Evolutionary conservation across 345 rosid genomes (phyloP), one percentile per base, ranked within the genome.

Genomic region (Citrus unshiu): DNA sequence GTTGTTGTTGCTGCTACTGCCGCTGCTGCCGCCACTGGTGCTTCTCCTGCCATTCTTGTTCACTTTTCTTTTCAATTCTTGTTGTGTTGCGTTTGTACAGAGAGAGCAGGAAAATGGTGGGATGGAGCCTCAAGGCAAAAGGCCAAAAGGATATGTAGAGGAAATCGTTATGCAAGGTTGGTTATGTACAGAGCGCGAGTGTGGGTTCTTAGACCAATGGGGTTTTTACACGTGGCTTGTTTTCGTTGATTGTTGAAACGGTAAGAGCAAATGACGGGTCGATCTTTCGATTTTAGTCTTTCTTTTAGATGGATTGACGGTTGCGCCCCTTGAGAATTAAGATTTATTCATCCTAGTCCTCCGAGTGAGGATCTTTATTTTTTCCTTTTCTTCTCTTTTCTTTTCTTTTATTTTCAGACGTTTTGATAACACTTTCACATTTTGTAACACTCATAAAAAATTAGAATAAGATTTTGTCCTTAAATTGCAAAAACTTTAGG

Each of bases 21-120:
- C 4, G 46, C 51, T 58, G 68, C 5, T 18, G 40, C 8, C n/a
- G 57, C 74, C 76, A 63, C 27, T 65, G 37, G 24, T 72, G 37
- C n/a, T 49, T 70, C 78, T 13, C 29, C 57, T 24, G 57, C 70
- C 79, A 61, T 34, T 51, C 22, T 64, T 51, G 29, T 54, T 68
- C 14, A 25, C 18, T 30, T 57, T 30, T 61, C 25, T 49, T 32
- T 67, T 24, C 5, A 12, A 13, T 46, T 12, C 16, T 46, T 13
- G 18, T 46, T 46, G 18, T 13, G 51, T 46, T 13, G 51, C 3
- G 51, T 46, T 12, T 13, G 18, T 46, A 46, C 51, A 46, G 21
- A n/a, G 22, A 37, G 24, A 73, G 72, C 78, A 75, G 78, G 75
- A 77, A 72, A 77, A 56, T 59, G 37, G 18, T 4, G 81, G 83